Base-by-base conservation (phyloP, 208 protist species). In the Willaertia magna region DNA sequence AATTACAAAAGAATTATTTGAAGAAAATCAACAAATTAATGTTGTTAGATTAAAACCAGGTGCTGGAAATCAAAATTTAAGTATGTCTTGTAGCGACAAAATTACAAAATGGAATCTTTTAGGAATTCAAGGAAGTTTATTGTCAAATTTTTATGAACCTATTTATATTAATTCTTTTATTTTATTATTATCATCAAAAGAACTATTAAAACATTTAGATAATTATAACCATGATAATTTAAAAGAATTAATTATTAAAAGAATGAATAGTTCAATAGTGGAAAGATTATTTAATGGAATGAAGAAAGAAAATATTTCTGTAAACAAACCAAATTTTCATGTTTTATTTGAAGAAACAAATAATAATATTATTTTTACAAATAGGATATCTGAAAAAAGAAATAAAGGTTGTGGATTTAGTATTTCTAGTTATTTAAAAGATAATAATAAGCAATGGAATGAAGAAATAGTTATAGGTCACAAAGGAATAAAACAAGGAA, bases 41-140 rank as follows among this genome's bases (percentile, higher is more conserved):
- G 9, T 84, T 16, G 49, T 75, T 40, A 4, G 87, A 44, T 30
- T 34, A 42, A 96, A 96, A 87, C 94, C 94, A 34, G 94, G 94
- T 30, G 91, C 91, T 42, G 94, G 94, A 0, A 86, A 85, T 9
- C 88, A 90, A 34, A 95, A 93, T 84, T 86, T 95, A 59, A 91
- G 88, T 84, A 96, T 96, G 94, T 95, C 92, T 30, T 96, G 94
- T 89, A 93, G 90, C 0, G 94, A 96, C 87, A 96, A 96, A 83
- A 86, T 96, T 42, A 92, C 92, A 88, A 89, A 91, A 49, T 96
- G 94, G 93, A 86, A 81, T 74, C 85, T 87, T 55, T 47, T 92
- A 46, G 94, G 94, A 34, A 47, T 96, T 74, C 92, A 94, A 86
- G 93, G 93, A 11, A 43, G 86, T 39, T 88, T 92, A 48, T 47